Conservation (phyloP, 225 moss, liverwort and hornwort species). For the Bryum argenteum region DNA sequence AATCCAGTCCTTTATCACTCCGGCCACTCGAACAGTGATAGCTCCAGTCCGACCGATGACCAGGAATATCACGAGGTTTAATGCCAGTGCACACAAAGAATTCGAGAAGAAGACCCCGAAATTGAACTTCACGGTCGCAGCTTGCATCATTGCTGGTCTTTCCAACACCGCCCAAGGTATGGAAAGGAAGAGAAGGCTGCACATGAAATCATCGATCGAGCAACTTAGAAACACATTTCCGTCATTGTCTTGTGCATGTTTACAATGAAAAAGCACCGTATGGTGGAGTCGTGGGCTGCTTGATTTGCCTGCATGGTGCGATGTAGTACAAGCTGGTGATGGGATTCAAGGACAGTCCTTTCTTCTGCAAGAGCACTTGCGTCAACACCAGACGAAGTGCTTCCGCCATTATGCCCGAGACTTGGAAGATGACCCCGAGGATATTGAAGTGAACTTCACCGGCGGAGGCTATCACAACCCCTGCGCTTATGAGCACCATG, state of each 20-base stretch:
- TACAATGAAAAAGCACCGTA: background rate
- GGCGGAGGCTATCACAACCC: slow-evolving; percentile 30
- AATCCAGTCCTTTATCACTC: slow-evolving; percentile 40
- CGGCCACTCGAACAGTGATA: slow-evolving; percentile 36
- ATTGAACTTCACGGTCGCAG: slow-evolving; percentile 23
- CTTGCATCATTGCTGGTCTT: slow-evolving; percentile 30
- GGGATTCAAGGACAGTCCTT: slow-evolving; percentile 38
- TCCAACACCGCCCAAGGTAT: slow-evolving; percentile 32
- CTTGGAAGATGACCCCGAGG: slow-evolving; percentile 32
- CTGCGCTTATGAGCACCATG: slow-evolving; percentile 39
- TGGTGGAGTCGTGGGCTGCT: background rate
- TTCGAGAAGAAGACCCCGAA: slow-evolving; percentile 34
- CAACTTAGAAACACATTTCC: background rate
- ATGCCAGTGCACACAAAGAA: slow-evolving; percentile 28
- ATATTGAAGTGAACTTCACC: slow-evolving; percentile 45
- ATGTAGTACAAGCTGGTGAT: slow-evolving; percentile 47
- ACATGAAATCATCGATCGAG: background rate
- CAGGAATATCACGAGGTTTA: slow-evolving; percentile 36
- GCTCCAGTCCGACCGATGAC: slow-evolving; percentile 41
- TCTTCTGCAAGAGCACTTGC: slow-evolving; percentile 38
- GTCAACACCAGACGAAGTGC: slow-evolving; percentile 43
- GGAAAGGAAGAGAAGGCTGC: slow-evolving; percentile 40
- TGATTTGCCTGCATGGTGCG: slow-evolving; percentile 34
- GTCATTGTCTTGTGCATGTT: background rate
- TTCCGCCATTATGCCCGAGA: slow-evolving; percentile 39